Conservation (phyloP, 2,329 filamentous ascomycete genomes). For the Blumeria graminis region DNA sequence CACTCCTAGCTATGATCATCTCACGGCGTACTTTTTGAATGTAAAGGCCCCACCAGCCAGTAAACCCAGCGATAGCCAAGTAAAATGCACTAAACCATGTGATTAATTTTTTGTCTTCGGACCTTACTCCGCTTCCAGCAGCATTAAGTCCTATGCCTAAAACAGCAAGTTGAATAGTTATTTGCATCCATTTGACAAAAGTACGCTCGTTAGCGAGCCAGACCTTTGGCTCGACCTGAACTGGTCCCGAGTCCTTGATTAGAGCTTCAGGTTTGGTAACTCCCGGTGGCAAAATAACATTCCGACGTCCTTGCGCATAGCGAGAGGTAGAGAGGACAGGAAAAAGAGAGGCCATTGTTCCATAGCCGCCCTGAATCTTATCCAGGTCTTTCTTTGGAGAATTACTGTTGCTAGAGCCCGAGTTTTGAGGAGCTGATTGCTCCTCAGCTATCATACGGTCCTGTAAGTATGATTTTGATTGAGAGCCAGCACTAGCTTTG, state of each 20-base stretch:
- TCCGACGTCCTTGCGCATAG: conserved; percentile 34
- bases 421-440: conserved; percentile 4
- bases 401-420: conserved; percentile 4
- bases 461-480: conserved; percentile 35
- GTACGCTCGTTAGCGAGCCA: conserved; percentile 98
- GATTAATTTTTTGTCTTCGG: conserved; percentile 38
- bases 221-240: conserved; percentile 90
- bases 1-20: conserved; percentile 68
- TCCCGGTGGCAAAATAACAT: conserved; percentile 49
- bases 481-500: conserved; percentile 7
- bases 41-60: conserved; percentile 66
- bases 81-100: conserved; percentile 63
- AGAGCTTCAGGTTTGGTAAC: conserved; percentile 66
- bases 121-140: conserved; percentile 30
- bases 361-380: conserved; percentile 21
- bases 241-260: conserved; percentile 83
- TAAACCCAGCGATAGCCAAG: conserved; percentile 57
- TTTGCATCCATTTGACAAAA: conserved; percentile 97
- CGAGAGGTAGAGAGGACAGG: conserved; percentile 64
- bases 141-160: conserved; percentile 69
- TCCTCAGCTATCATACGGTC: conserved; percentile 27
- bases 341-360: conserved; percentile 46
- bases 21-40: conserved; percentile 53
- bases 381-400: conserved; percentile 6
- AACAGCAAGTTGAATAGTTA: conserved; percentile 65